phyloP scores from a whole-genome alignment of 441 rosid species.

The Euphorbia corollata region DNA sequence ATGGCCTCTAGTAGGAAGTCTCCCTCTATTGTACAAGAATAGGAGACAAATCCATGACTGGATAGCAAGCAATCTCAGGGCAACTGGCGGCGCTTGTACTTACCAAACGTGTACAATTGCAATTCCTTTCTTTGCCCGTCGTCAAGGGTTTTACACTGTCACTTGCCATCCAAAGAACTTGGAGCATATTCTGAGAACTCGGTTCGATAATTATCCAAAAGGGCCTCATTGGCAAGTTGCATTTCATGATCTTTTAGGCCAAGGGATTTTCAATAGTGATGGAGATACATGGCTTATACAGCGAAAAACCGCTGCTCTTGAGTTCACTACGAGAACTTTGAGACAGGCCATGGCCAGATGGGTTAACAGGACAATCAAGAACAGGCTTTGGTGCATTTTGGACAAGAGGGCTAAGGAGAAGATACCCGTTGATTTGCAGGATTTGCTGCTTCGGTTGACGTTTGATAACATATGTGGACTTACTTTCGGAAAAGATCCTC shows the following conservation, averaged over 20 bases:
- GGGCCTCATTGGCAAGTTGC: conserved; percentile 83
- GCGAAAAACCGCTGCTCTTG: conserved; percentile 85
- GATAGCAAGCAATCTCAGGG: conserved; percentile 67
- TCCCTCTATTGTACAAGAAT: conserved; percentile 57
- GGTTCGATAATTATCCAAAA: conserved; percentile 86
- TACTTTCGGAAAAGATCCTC: conserved; percentile 88
- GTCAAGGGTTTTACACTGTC: conserved; percentile 77
- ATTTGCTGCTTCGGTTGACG: conserved; percentile 71
- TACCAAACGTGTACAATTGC: conserved; percentile 76
- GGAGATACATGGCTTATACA: conserved; percentile 96
- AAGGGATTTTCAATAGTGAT: conserved; percentile 88
- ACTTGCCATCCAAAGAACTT: conserved; percentile 88
- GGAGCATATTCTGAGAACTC: conserved; percentile 70
- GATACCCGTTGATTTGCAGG: conserved; percentile 62
- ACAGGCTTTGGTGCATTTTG: conserved; percentile 62
- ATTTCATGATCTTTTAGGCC: conserved; percentile 81
- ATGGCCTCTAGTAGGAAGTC: conserved; percentile 68
- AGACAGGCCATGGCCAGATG: conserved; percentile 94
- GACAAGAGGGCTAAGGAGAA: conserved; percentile 42
- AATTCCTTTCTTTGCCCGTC: conserved; percentile 65
- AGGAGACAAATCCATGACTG: conserved; percentile 66
- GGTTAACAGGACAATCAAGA: conserved; percentile 79
- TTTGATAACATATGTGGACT: conserved; percentile 91
- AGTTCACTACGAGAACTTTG: conserved; percentile 80
- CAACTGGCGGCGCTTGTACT: conserved; percentile 54